Conservation (phyloP, 345 rosid genomes). For the Dipteronia dyeriana region DNA sequence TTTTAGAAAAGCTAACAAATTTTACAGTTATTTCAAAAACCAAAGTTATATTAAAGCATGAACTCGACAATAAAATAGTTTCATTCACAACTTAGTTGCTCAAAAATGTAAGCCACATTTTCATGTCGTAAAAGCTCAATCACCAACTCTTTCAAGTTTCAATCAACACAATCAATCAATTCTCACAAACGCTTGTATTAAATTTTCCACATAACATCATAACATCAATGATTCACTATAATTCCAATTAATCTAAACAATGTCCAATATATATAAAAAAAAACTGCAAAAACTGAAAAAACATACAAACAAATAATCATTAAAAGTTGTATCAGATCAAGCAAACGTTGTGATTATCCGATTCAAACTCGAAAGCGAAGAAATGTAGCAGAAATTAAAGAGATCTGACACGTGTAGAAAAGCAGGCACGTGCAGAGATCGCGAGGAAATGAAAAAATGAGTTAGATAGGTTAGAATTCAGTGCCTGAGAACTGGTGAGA, state of each 20-base stretch:
- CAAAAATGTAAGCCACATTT: background rate
- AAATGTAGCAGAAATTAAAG: background rate
- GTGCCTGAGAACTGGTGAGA: constrained; percentile 58
- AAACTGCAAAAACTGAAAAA: background rate
- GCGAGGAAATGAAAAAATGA: background rate
- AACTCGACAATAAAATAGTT: background rate
- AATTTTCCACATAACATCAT: background rate
- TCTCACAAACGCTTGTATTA: background rate
- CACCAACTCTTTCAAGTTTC: background rate
- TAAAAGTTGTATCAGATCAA: constrained; percentile 7
- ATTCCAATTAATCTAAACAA: background rate
- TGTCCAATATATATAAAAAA: background rate
- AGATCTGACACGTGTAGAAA: background rate
- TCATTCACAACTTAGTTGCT: background rate
- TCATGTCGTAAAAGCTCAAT: background rate
- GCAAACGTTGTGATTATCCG: background rate
- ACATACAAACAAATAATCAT: background rate
- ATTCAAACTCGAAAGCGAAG: background rate
- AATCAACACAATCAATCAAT: background rate
- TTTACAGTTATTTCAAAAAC: background rate
- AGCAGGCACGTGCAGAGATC: background rate
- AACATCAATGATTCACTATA: background rate
- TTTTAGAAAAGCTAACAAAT: background rate
- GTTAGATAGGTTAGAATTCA: background rate
- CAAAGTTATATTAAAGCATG: background rate